Evolutionary conservation across 768 basidiomycete genomes (phyloP), one percentile per base, ranked within the genome.

Genomic region (Psilocybe cyanescens): DNA sequence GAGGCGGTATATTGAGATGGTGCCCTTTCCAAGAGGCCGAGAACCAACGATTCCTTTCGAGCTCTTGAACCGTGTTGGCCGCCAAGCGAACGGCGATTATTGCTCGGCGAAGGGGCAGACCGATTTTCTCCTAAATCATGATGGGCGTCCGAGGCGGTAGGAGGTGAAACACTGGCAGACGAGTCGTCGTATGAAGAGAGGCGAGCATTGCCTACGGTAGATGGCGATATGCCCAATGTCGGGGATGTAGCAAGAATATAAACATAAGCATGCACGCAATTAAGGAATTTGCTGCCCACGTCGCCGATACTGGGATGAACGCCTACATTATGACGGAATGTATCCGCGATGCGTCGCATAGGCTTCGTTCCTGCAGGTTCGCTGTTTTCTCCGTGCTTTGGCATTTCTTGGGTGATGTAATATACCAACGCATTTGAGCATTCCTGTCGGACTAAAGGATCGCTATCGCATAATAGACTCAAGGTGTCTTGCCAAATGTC

Each of bases 401-500:
- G 83, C 70, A 94, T 86, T 75, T 97, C 95, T 59, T 86, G 80
- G 41, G 83, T 78, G 62, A 96, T 75, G 75, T 94, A 97, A 50
- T 87, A 85, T 3, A 90, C 75, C n/a, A 97, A 74, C 3, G 88
- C 85, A 39, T 82, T 77, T 0, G 88, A 83, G 70, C 95, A 96
- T 64, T 92, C 91, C 11, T 85, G 83, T 58, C 95, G 87, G 19
- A 96, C 87, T n/a, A 84, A 77, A 67, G 85, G 89, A 59, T 93
- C 88, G 11, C 76, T 72, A 70, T 97, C 94, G 70, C 94, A 96
- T 3, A 97, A 75, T 29, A 97, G 79, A 51, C 89, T 90, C 47
- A 97, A 74, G 1, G 92, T 95, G 62, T 97, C 95, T 71, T 95
- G 92, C 94, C 94, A 97, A 35, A 90, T 84, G 69, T 95, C 94